Evolutionary conservation across 2,329 filamentous ascomycete species (phyloP).

Genomic region (Ilyonectria sp.): DNA sequence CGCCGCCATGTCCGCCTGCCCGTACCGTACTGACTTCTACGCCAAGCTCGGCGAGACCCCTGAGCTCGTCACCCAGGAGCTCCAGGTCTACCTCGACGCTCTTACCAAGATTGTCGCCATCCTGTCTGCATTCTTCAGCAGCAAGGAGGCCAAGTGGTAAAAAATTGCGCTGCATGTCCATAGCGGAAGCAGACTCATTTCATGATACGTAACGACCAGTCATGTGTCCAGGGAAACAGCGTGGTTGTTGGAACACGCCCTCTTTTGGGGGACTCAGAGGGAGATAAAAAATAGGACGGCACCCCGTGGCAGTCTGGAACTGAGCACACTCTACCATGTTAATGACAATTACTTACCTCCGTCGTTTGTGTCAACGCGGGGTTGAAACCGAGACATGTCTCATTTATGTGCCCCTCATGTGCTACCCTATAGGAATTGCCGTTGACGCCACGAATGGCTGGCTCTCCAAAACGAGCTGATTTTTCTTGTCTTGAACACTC

Average conservation of each 20-base stretch:
- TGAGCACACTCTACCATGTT: slow-evolving; percentile 7
- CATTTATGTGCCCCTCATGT: background rate
- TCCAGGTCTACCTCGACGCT: slow-evolving; percentile 81
- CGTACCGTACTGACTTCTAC: slow-evolving; percentile 96
- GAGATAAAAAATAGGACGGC: slow-evolving; percentile 22
- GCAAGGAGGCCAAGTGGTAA: slow-evolving; percentile 73
- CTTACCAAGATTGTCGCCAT: slow-evolving; percentile 86
- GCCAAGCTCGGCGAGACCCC: slow-evolving; percentile 82
- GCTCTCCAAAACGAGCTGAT: background rate
- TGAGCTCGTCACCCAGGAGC: slow-evolving; percentile 72
- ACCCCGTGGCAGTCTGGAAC: slow-evolving; percentile 18
- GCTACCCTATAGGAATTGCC: background rate
- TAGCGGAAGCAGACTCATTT: slow-evolving; percentile 17
- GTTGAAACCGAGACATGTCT: background rate
- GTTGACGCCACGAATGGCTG: background rate
- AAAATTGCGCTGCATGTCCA: slow-evolving; percentile 32
- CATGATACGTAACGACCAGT: slow-evolving; percentile 26
- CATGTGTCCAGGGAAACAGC: slow-evolving; percentile 25
- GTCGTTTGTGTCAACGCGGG: background rate
- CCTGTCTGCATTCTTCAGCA: slow-evolving; percentile 72
- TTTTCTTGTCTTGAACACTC: too few species aligned
- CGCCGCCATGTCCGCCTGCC: slow-evolving; percentile 92
- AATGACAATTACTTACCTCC: slow-evolving; percentile 5
- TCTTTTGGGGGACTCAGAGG: slow-evolving; percentile 19
- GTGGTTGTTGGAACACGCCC: slow-evolving; percentile 29